Evolutionary conservation across 192 early-diverging fungal genomes (phyloP).

Genomic region (Blastocladiella britannica): DNA sequence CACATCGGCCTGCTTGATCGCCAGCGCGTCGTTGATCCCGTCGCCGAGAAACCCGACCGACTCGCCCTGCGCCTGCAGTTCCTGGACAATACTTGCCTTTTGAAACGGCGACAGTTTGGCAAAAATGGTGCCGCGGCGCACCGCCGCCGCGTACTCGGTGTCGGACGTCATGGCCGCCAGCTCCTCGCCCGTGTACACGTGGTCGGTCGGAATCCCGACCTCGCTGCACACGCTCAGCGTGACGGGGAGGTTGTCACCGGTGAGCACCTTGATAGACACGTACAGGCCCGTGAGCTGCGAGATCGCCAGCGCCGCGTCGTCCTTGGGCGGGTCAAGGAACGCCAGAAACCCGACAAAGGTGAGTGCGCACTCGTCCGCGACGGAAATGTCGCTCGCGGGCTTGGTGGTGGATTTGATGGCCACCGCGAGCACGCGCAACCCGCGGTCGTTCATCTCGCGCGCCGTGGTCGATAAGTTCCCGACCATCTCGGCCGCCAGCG

Average conservation of each 20-base stretch:
- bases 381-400: slow-evolving; percentile 5
- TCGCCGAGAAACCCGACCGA: slow-evolving; percentile 29
- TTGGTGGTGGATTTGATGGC: slow-evolving; percentile 13
- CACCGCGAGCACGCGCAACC: slow-evolving; percentile 25
- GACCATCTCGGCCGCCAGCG: neutral
- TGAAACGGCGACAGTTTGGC: slow-evolving; percentile 28
- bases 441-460: slow-evolving; percentile 13
- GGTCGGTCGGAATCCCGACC: slow-evolving; percentile 18
- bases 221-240: slow-evolving; percentile 22
- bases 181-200: slow-evolving; percentile 15
- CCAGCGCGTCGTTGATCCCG: slow-evolving; percentile 32
- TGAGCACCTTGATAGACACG: slow-evolving; percentile 28
- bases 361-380: slow-evolving; percentile 17
- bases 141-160: slow-evolving; percentile 13
- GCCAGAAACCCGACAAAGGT: slow-evolving; percentile 20
- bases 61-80: slow-evolving; percentile 13
- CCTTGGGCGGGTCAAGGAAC: slow-evolving; percentile 29
- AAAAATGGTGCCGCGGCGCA: slow-evolving; percentile 19
- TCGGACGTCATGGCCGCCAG: slow-evolving; percentile 12
- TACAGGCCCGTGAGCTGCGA: slow-evolving; percentile 13
- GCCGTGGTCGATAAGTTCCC: slow-evolving; percentile 8
- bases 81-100: slow-evolving; percentile 17
- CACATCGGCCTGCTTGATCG: slow-evolving; percentile 22
- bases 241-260: slow-evolving; percentile 25
- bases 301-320: slow-evolving; percentile 16